phyloP scores from a whole-genome alignment of 1,284 basidiomycete species.

The Pseudozyma sp. region DNA sequence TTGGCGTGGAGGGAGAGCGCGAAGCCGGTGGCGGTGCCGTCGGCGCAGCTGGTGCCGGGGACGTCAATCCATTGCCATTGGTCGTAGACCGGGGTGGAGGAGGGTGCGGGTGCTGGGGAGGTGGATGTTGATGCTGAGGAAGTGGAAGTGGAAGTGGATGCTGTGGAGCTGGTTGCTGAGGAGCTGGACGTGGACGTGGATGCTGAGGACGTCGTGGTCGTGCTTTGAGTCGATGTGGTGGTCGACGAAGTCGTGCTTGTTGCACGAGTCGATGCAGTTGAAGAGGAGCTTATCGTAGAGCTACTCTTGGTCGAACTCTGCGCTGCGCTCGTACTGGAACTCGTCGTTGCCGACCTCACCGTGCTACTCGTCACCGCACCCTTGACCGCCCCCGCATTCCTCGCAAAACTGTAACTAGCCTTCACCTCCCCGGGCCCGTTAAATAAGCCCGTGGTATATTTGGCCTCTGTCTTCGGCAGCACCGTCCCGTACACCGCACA shows the following conservation, averaged over 20 bases:
- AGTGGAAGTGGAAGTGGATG: neutral
- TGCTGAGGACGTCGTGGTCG: neutral
- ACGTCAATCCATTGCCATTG: constrained; percentile 33
- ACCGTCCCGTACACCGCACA: constrained; percentile 20
- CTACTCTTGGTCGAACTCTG: neutral
- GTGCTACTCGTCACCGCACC: neutral
- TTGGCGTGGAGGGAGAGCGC: constrained; percentile 26
- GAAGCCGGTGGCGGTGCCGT: constrained; percentile 28
- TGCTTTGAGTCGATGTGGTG: neutral
- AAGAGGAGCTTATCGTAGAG: neutral
- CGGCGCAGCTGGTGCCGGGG: constrained; percentile 30
- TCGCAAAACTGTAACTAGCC: constrained; percentile 24
- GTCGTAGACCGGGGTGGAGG: constrained; percentile 1
- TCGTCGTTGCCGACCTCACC: neutral
- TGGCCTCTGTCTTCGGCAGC: constrained; percentile 6
- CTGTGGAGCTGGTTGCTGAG: neutral
- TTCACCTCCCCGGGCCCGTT: constrained; percentile 23
- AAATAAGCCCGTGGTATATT: constrained; percentile 22
- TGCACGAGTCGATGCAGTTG: neutral
- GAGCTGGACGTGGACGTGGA: neutral
- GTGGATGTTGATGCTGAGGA: neutral
- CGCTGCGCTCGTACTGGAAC: neutral
- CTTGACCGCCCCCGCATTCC: constrained; percentile 21
- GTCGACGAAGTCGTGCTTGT: neutral
- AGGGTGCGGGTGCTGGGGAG: constrained; percentile 1